Percentiles rank a stretch among this genome's conserved stretches.
Conservation (phyloP, 768 basidiomycete species). For the Hypholoma fasciculare region DNA sequence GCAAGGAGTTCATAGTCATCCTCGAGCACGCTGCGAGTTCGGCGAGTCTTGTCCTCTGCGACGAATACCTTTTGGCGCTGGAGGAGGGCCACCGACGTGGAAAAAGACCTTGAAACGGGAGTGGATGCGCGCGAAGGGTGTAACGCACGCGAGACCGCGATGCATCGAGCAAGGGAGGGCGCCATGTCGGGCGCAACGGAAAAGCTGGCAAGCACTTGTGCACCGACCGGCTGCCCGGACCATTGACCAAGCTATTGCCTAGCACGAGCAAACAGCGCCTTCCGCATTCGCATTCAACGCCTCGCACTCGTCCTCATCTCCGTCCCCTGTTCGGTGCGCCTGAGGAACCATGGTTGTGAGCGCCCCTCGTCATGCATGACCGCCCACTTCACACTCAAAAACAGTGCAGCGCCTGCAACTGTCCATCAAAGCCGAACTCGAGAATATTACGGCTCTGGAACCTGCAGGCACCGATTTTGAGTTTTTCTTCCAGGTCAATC, state of each 20-base stretch:
- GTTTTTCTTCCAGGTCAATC: conserved; percentile 76
- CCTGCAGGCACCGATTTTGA: conserved; percentile 73
- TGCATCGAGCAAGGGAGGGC: conserved; percentile 15
- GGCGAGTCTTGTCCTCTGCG: conserved; percentile 25
- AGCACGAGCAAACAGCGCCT: conserved; percentile 17
- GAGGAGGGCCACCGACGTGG: conserved; percentile 14
- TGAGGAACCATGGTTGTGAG: conserved; percentile 50
- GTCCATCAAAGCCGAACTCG: conserved; percentile 78
- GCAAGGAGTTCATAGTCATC: conserved; percentile 43
- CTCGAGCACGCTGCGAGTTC: conserved; percentile 34
- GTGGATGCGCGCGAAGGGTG: neutral
- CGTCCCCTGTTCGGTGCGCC: neutral
- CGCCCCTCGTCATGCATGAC: conserved; percentile 8
- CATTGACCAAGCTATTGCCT: neutral
- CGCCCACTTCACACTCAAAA: conserved; percentile 9
- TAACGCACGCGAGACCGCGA: conserved; percentile 12
- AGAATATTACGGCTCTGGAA: conserved; percentile 70
- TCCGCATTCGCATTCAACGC: conserved; percentile 7
- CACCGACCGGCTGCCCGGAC: too few species aligned
- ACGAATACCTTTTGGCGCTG: conserved; percentile 13
- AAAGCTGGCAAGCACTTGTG: neutral
- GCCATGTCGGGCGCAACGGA: conserved; percentile 8
- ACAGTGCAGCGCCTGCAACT: conserved; percentile 52
- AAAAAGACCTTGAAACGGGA: conserved; percentile 8
- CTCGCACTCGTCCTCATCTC: neutral